Evolutionary conservation across 352 stramenopile species (phyloP).

Genomic region (Thalassiosira pacifica): DNA sequence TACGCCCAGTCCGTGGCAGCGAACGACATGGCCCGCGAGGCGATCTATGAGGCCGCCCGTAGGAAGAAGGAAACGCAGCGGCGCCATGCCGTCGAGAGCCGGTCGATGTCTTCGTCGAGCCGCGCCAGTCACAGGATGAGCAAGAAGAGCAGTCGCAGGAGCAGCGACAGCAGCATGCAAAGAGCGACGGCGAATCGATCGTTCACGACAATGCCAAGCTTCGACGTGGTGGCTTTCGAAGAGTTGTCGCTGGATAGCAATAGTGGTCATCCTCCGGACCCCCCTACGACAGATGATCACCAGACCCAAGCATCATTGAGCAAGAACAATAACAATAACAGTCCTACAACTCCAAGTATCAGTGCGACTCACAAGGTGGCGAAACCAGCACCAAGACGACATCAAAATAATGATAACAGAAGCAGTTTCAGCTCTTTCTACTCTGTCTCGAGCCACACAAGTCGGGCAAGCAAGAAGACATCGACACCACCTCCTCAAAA

Average conservation of each 20-base stretch:
- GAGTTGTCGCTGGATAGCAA: neutral
- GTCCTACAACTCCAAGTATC: too few species aligned
- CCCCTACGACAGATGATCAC: too few species aligned
- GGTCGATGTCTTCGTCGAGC: neutral
- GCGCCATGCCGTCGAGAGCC: too few species aligned
- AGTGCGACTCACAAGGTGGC: too few species aligned
- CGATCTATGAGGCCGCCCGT: neutral
- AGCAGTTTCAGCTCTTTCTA: neutral
- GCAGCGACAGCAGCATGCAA: neutral
- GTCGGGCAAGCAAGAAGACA: neutral
- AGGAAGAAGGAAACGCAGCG: neutral
- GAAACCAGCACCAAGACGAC: too few species aligned
- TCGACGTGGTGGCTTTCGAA: neutral
- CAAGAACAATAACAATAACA: too few species aligned
- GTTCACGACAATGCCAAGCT: neutral
- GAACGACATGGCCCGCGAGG: neutral
- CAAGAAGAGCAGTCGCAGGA: neutral
- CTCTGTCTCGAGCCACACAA: neutral
- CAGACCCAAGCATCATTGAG: neutral
- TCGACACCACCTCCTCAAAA: neutral
- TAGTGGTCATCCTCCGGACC: too few species aligned
- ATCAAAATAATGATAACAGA: too few species aligned
- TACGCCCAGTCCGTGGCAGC: too few species aligned
- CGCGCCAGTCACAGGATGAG: neutral
- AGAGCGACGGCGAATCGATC: neutral